Evolutionary conservation across 495 filamentous ascomycete species (phyloP).

Genomic region (Neurospora hispaniola): DNA sequence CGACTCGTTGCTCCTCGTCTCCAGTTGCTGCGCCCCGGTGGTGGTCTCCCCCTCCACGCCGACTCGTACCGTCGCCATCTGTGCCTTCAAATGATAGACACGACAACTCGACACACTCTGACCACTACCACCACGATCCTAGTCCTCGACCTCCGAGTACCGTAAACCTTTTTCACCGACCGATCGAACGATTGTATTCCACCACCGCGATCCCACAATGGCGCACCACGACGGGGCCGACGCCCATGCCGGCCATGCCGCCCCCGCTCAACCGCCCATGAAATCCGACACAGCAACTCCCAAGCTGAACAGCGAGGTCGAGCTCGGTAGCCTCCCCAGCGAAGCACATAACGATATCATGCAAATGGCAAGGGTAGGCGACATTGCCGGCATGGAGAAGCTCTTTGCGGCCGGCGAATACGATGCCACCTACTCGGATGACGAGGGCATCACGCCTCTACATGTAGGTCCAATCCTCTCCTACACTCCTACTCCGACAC

Average conservation of each 20-base stretch:
- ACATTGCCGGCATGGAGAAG: constrained; percentile 77
- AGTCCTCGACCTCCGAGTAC: background rate
- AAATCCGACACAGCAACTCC: constrained; percentile 50
- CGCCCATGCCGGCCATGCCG: constrained; percentile 16
- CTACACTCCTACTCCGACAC: background rate
- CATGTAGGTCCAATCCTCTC: constrained; percentile 52
- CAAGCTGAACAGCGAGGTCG: constrained; percentile 54
- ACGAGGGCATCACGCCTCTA: constrained; percentile 86
- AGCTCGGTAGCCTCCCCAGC: constrained; percentile 54
- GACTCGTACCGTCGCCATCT: background rate
- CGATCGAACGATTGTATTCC: background rate
- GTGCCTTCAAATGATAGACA: background rate
- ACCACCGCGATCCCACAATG: constrained; percentile 7
- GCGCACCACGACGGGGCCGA: constrained; percentile 15
- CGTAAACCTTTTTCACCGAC: background rate
- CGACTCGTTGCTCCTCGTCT: background rate
- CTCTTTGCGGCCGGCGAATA: constrained; percentile 74
- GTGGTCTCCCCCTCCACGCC: background rate
- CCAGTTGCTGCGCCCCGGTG: background rate
- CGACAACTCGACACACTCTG: background rate
- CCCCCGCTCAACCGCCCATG: constrained; percentile 38
- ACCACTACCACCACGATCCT: background rate
- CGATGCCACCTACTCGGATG: constrained; percentile 71
- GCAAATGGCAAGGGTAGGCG: constrained; percentile 84
- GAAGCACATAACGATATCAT: constrained; percentile 73